Evolutionary conservation across 305 asterid species (phyloP).

Genomic region (Solanum hybrid): DNA sequence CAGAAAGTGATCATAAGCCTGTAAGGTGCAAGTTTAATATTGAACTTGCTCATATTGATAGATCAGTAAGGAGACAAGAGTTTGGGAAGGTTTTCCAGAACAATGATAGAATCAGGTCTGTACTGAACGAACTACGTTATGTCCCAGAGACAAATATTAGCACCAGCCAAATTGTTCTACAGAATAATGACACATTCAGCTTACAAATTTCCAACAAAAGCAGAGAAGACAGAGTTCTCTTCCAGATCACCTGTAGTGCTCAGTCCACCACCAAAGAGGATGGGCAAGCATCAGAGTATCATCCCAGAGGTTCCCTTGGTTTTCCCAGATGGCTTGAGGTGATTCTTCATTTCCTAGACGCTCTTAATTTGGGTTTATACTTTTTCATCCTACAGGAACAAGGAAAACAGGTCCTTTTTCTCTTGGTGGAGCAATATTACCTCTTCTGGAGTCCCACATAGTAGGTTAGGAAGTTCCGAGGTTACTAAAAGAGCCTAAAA

Average conservation of each 20-base stretch:
- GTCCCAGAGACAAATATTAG: slow-evolving; percentile 60
- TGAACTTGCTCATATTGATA: slow-evolving; percentile 70
- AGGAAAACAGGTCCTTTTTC: not conserved
- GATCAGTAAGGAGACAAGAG: slow-evolving; percentile 75
- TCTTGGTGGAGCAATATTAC: not conserved
- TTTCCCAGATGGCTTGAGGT: slow-evolving; percentile 98
- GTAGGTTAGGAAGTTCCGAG: not conserved
- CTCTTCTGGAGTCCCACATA: not conserved
- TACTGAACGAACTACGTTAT: slow-evolving; percentile 40
- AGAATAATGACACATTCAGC: slow-evolving; percentile 58
- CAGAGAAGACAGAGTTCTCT: slow-evolving; percentile 45
- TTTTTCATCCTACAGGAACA: not conserved
- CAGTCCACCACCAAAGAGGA: slow-evolving; percentile 53
- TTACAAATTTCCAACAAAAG: slow-evolving; percentile 62
- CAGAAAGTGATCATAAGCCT: slow-evolving; percentile 93
- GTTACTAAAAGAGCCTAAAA: not conserved
- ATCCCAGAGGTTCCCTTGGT: slow-evolving; percentile 64
- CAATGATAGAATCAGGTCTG: slow-evolving; percentile 32
- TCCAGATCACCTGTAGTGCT: slow-evolving; percentile 59
- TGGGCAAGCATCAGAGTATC: slow-evolving; percentile 38
- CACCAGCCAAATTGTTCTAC: slow-evolving; percentile 43
- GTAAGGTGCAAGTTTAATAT: slow-evolving; percentile 79
- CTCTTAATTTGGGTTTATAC: not conserved
- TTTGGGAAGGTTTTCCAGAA: slow-evolving; percentile 54
- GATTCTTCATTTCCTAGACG: not conserved